Evolutionary conservation across 768 basidiomycete genomes (phyloP), one percentile per base, ranked within the genome.

Genomic region (button mushroom (Agaricus bisporus)): DNA sequence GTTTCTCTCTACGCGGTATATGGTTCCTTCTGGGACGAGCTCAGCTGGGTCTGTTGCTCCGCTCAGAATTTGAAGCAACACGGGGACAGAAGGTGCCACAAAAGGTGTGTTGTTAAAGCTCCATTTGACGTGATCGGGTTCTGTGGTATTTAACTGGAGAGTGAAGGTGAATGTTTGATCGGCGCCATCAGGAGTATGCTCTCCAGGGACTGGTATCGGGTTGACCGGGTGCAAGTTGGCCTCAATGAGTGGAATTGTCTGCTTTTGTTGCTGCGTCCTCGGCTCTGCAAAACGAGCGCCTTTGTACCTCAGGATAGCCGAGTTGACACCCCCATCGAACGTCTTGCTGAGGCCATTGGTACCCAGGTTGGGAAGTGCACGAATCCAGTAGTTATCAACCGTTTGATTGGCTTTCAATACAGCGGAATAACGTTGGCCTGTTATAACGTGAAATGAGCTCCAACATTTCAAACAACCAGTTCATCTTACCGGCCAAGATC

Each of bases 61-160:
- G 46, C 77, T 81, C 37, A 85, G 60, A 35, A 83, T 78, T 57
- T 85, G 83, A 12, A 83, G 72, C 6, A 85, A 71, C 11, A 81
- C 74, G 0, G 83, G 82, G 0, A 74, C 65, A 0, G 69, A 66
- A 0, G 81, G 80, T 1, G 70, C 62, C 7, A 43, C 37, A 54
- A 66, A 75, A 1, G 59, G 46, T 0, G 58, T 63, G 1, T 65
- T 65, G 44, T 76, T 74, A 36, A 73, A 59, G 1, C 38, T 56
- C 55, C 67, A 49, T 14, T 35, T 41, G 11, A 11, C 11, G 32
- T 32, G 32, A 2, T 32, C 2, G 47, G 46, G 48, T 15, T 48
- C 8, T 2, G 50, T 14, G 7, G 20, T 4, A 10, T 49, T 18
- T 11, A 41, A 17, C 3, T 22, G 26, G 22, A 41, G 15, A 15